Conservation (phyloP, 768 basidiomycete species). For the Suillus hirtellus region DNA sequence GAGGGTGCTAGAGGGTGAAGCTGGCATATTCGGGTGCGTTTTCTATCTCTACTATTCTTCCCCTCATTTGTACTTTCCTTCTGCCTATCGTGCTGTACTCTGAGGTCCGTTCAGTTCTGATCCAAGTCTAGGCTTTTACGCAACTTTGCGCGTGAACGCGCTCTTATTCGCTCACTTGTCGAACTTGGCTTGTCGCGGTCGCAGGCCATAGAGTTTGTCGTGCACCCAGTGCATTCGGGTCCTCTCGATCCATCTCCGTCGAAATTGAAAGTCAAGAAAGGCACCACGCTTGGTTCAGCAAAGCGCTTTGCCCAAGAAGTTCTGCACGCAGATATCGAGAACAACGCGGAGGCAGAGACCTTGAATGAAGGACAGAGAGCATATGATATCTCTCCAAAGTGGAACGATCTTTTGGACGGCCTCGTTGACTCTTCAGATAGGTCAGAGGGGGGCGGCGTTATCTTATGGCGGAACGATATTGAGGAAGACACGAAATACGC, state of each 20-base stretch:
- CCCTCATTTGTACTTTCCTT: neutral
- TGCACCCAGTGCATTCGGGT: slow-evolving; percentile 57
- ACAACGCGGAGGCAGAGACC: slow-evolving; percentile 61
- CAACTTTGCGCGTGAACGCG: slow-evolving; percentile 72
- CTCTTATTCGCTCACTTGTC: slow-evolving; percentile 56
- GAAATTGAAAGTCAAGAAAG: neutral
- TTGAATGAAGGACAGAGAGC: slow-evolving; percentile 61
- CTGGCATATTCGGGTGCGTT: slow-evolving; percentile 49
- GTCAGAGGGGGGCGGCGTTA: slow-evolving; percentile 68
- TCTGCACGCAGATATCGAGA: neutral
- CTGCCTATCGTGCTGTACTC: neutral
- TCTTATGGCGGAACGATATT: slow-evolving; percentile 91
- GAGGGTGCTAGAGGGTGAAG: slow-evolving; percentile 62
- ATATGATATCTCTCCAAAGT: slow-evolving; percentile 68
- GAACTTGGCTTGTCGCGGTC: slow-evolving; percentile 59
- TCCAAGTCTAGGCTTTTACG: slow-evolving; percentile 52
- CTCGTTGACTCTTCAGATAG: slow-evolving; percentile 93
- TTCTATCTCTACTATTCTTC: neutral
- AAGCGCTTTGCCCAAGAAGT: slow-evolving; percentile 11
- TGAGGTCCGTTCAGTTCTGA: neutral
- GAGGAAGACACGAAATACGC: slow-evolving; percentile 75
- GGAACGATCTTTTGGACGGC: slow-evolving; percentile 48
- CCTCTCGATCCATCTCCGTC: slow-evolving; percentile 8
- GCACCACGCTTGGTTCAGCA: slow-evolving; percentile 15
- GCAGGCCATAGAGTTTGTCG: slow-evolving; percentile 73